Evolutionary conservation across 441 rosid species (phyloP).

Genomic region (Bocquillonia castaneifolia): DNA sequence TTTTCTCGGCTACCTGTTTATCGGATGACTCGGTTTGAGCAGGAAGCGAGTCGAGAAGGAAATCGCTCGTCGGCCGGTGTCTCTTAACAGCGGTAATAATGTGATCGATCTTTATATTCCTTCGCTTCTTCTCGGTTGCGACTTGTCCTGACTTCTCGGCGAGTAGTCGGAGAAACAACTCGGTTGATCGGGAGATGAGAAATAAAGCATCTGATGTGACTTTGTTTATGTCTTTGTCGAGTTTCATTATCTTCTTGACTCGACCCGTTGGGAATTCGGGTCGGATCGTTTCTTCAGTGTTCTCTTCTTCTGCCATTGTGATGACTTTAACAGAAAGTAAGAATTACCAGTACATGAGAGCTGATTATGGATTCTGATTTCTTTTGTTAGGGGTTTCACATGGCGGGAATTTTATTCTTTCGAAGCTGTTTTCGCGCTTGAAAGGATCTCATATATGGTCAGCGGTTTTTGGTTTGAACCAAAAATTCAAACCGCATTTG

Average conservation of each 20-base stretch:
- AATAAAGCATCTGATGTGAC: constrained; percentile 67
- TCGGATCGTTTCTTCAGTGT: constrained; percentile 22
- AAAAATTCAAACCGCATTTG: too few relatives aligned
- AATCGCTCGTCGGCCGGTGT: constrained; percentile 78
- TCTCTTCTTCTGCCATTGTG: constrained; percentile 62
- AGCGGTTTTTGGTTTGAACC: too few relatives aligned
- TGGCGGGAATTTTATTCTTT: neutral
- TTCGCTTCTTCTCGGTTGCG: constrained; percentile 67
- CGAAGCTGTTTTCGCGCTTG: neutral
- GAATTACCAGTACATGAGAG: too few relatives aligned
- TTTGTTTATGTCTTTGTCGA: constrained; percentile 76
- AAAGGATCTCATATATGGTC: too few relatives aligned
- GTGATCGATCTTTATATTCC: constrained; percentile 60
- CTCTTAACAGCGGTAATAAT: constrained; percentile 61
- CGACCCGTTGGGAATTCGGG: constrained; percentile 62
- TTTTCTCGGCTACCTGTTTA: constrained; percentile 21
- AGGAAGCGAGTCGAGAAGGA: constrained; percentile 85
- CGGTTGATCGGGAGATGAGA: constrained; percentile 48
- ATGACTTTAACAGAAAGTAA: neutral
- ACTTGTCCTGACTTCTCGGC: constrained; percentile 61
- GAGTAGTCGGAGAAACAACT: constrained; percentile 60
- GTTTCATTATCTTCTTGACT: constrained; percentile 72
- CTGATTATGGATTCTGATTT: neutral
- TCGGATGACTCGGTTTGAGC: constrained; percentile 37
- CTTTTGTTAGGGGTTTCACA: neutral